Evolutionary conservation across 2,329 filamentous ascomycete genomes (phyloP).

Genomic region (Dothideomycetes sp.): DNA sequence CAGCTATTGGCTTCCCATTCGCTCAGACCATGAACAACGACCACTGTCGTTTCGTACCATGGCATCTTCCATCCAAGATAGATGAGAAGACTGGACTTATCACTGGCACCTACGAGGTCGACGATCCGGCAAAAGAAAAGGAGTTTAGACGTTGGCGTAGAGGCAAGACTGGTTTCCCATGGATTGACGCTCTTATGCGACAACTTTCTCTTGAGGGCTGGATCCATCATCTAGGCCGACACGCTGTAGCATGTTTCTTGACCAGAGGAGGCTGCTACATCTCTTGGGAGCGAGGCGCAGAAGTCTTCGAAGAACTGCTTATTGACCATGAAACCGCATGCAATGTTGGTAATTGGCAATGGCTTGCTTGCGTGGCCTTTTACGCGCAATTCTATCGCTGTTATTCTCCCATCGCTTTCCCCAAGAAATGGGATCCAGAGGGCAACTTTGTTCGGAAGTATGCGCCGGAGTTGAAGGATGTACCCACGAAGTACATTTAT

Average conservation of each 20-base stretch:
- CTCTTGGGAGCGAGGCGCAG: slow-evolving; percentile 68
- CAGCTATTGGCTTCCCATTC: slow-evolving; percentile 55
- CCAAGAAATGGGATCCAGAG: slow-evolving; percentile 65
- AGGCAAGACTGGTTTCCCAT: slow-evolving; percentile 66
- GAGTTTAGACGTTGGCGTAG: slow-evolving; percentile 62
- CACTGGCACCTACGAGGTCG: slow-evolving; percentile 55
- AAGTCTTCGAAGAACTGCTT: slow-evolving; percentile 68
- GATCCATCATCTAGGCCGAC: slow-evolving; percentile 71
- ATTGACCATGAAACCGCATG: slow-evolving; percentile 67
- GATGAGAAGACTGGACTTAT: slow-evolving; percentile 39
- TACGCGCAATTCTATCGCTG: slow-evolving; percentile 63
- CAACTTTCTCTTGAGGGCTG: slow-evolving; percentile 63
- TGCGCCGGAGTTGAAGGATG: slow-evolving; percentile 55
- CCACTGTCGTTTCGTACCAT: slow-evolving; percentile 65
- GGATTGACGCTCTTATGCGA: slow-evolving; percentile 73
- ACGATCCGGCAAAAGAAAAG: slow-evolving; percentile 51
- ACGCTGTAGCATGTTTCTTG: slow-evolving; percentile 73
- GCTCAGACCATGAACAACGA: slow-evolving; percentile 56
- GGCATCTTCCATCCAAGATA: slow-evolving; percentile 61
- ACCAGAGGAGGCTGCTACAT: slow-evolving; percentile 71
- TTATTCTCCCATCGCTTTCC: slow-evolving; percentile 63
- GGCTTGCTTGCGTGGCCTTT: slow-evolving; percentile 68
- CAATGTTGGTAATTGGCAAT: slow-evolving; percentile 71
- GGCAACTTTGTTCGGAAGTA: slow-evolving; percentile 56
- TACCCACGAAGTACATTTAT: slow-evolving; percentile 64